Conservation (phyloP, 1,284 basidiomycete species). For the Moesziomyces parantarcticus region DNA sequence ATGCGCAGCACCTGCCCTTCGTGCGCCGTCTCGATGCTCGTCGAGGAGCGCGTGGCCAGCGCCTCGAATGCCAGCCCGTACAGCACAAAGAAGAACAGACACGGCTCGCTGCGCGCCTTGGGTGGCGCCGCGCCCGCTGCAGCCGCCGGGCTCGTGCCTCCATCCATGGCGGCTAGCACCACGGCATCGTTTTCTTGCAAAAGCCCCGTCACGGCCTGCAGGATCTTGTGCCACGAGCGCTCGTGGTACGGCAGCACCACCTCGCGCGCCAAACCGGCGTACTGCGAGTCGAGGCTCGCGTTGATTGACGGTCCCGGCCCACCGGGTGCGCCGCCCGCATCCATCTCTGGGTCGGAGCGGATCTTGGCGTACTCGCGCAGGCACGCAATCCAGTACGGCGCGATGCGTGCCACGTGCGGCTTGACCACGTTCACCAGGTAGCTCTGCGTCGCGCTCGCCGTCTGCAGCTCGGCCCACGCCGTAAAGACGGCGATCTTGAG, state of each 20-base stretch:
- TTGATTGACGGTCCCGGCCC: conserved; percentile 68
- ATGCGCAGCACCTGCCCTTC: conserved; percentile 68
- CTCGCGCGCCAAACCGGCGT: conserved; percentile 87
- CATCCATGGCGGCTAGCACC: conserved; percentile 84
- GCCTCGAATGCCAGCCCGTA: conserved; percentile 95
- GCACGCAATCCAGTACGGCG: conserved; percentile 86
- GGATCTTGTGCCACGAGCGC: conserved; percentile 82
- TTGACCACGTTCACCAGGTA: conserved; percentile 86
- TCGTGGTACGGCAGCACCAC: conserved; percentile 79
- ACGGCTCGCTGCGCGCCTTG: conserved; percentile 73
- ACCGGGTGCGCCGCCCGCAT: conserved; percentile 68
- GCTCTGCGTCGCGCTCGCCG: conserved; percentile 78
- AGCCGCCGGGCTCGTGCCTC: conserved; percentile 68
- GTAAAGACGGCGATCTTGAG: conserved; percentile 90
- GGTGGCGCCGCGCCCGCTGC: conserved; percentile 5
- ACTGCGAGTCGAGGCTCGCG: conserved; percentile 77
- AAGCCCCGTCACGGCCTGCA: conserved; percentile 85
- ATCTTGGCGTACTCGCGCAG: conserved; percentile 92
- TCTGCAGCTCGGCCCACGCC: conserved; percentile 93
- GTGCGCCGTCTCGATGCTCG: conserved; percentile 69
- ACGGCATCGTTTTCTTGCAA: conserved; percentile 79
- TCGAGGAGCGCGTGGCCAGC: conserved; percentile 75
- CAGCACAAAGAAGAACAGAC: conserved; percentile 84
- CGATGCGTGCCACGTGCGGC: conserved; percentile 80
- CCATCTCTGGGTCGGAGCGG: conserved; percentile 78